Conservation (phyloP, 2,329 filamentous ascomycete species). For the Emmonsiellopsis sp. region DNA sequence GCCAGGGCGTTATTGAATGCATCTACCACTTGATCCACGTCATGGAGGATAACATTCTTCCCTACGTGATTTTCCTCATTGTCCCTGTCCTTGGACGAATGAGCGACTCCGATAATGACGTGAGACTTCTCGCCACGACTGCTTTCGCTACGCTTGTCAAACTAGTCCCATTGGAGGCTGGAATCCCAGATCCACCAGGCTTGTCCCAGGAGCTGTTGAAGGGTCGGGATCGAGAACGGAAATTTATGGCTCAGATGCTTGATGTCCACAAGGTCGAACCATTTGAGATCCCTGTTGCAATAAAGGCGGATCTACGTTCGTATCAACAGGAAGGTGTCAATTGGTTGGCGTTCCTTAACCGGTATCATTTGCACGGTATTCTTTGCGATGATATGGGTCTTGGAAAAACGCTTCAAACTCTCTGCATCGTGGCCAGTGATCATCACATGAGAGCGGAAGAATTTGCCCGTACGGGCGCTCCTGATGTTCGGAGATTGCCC, state of each 20-base stretch:
- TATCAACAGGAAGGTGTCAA: slow-evolving; percentile 99
- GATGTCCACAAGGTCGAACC: slow-evolving; percentile 95
- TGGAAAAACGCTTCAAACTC: slow-evolving; percentile 91
- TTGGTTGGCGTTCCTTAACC: slow-evolving; percentile 96
- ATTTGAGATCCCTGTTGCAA: slow-evolving; percentile 87
- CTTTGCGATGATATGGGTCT: slow-evolving; percentile 99
- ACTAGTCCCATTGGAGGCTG: slow-evolving; percentile 89
- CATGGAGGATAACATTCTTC: slow-evolving; percentile 92
- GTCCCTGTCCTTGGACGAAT: slow-evolving; percentile 94
- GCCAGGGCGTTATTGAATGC: slow-evolving; percentile 88
- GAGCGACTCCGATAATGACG: slow-evolving; percentile 96
- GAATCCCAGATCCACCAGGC: slow-evolving; percentile 91
- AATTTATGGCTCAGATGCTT: slow-evolving; percentile 92
- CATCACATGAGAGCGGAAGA: slow-evolving; percentile 90
- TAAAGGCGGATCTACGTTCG: slow-evolving; percentile 90
- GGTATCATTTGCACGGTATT: slow-evolving; percentile 94
- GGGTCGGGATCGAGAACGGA: slow-evolving; percentile 85
- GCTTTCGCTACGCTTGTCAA: slow-evolving; percentile 97
- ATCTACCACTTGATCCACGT: slow-evolving; percentile 96
- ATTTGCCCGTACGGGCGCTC: slow-evolving; percentile 68
- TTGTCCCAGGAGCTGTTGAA: slow-evolving; percentile 79
- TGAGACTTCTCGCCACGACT: slow-evolving; percentile 87
- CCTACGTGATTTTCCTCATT: slow-evolving; percentile 97
- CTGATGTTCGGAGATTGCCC: slow-evolving; percentile 69
- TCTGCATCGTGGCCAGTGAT: slow-evolving; percentile 96